phyloP scores from a whole-genome alignment of 768 basidiomycete genomes.

The Naganishia vishniacii region DNA sequence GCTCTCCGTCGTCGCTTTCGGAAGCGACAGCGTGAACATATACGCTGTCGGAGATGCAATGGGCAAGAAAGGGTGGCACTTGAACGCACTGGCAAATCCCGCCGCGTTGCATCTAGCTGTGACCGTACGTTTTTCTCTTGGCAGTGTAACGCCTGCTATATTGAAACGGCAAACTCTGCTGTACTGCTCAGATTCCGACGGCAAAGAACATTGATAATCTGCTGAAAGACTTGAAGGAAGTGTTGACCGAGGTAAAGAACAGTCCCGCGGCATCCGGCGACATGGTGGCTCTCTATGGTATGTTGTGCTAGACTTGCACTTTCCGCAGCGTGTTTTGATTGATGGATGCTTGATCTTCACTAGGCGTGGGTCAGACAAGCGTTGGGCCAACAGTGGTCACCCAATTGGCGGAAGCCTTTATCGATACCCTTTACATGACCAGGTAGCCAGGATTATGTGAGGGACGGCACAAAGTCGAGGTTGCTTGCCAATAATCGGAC shows the following conservation, averaged over 20 bases:
- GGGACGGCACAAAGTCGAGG: no score
- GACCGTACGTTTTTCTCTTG: slow-evolving; percentile 61
- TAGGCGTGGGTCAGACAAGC: slow-evolving; percentile 76
- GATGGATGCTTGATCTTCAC: slow-evolving; percentile 13
- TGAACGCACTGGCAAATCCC: slow-evolving; percentile 75
- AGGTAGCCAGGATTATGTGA: background rate
- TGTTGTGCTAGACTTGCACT: slow-evolving; percentile 15
- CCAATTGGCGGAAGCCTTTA: slow-evolving; percentile 57
- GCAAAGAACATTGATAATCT: slow-evolving; percentile 68
- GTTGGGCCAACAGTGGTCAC: slow-evolving; percentile 76
- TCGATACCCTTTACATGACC: background rate
- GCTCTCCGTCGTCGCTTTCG: slow-evolving; percentile 86
- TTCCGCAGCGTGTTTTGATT: background rate
- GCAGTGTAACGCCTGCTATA: no score
- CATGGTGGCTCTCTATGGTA: slow-evolving; percentile 89
- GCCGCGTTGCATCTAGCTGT: slow-evolving; percentile 86
- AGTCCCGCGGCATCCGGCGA: slow-evolving; percentile 60
- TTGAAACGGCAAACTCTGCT: background rate
- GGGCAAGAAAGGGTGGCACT: slow-evolving; percentile 79
- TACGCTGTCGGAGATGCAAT: slow-evolving; percentile 86
- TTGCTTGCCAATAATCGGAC: no score
- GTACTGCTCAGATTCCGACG: slow-evolving; percentile 62
- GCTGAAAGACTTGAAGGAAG: slow-evolving; percentile 73
- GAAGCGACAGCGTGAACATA: slow-evolving; percentile 62
- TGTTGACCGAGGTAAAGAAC: slow-evolving; percentile 65